Conservation (phyloP, 805 yeast species). For the Metschnikowia corniflorae region DNA sequence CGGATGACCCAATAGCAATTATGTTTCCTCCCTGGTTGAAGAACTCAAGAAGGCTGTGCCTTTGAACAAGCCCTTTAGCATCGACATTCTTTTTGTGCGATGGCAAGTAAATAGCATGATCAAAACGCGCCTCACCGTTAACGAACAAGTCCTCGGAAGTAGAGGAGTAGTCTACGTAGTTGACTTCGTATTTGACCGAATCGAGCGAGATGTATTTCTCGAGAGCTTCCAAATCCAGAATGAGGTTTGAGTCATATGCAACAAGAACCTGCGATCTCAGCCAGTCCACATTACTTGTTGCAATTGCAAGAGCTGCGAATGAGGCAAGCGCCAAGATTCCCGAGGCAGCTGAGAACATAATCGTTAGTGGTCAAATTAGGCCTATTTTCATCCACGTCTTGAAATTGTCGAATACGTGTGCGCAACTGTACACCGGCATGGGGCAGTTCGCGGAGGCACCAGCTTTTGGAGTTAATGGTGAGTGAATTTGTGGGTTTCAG, state of each 20-base stretch:
- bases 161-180: conserved; percentile 24
- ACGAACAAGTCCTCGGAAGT: conserved; percentile 21
- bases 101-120: conserved; percentile 36
- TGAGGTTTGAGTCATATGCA: conserved; percentile 29
- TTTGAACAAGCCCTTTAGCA: conserved; percentile 33
- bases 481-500: too few relatives aligned
- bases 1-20: conserved; percentile 55
- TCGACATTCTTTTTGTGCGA: conserved; percentile 30
- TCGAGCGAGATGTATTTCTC: conserved; percentile 12
- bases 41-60: conserved; percentile 51
- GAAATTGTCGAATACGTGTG: conserved; percentile 16
- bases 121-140: conserved; percentile 24
- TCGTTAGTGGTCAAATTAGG: too few relatives aligned
- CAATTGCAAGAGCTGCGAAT: conserved; percentile 9
- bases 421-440: conserved; percentile 15
- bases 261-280: conserved; percentile 25
- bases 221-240: conserved; percentile 7
- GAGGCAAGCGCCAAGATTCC: conserved; percentile 14
- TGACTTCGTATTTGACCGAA: conserved; percentile 11
- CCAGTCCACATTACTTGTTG: conserved; percentile 5
- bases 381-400: too few relatives aligned
- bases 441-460: background rate
- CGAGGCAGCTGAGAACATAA: conserved; percentile 15
- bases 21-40: conserved; percentile 72
- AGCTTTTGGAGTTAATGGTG: too few relatives aligned